Percentiles rank a stretch among this genome's conserved stretches.
Conservation (phyloP, 768 basidiomycete genomes). For the Trametes cinnabarina region DNA sequence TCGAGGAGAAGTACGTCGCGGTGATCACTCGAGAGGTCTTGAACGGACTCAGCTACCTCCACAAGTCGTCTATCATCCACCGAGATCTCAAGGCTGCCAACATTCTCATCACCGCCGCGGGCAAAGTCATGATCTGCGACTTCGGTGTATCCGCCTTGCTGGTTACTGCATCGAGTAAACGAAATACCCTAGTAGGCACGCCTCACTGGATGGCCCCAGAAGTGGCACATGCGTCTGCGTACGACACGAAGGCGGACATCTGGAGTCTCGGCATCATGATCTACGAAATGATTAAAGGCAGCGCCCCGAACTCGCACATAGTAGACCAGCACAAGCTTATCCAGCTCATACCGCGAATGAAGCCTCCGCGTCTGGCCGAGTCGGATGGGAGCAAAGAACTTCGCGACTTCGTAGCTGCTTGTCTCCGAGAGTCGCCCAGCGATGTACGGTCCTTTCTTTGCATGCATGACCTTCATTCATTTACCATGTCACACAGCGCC, state of each 20-base stretch:
- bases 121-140: constrained; percentile 95
- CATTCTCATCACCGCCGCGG: constrained; percentile 81
- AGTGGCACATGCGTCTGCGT: constrained; percentile 87
- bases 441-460: constrained; percentile 52
- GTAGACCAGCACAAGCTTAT: constrained; percentile 81
- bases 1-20: constrained; percentile 89
- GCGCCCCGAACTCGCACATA: constrained; percentile 87
- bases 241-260: constrained; percentile 97
- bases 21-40: constrained; percentile 90
- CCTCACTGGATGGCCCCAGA: constrained; percentile 99
- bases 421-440: constrained; percentile 75
- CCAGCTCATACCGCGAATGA: constrained; percentile 81
- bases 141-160: constrained; percentile 97
- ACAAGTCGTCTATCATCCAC: constrained; percentile 93
- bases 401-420: constrained; percentile 82
- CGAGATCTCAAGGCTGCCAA: constrained; percentile 98
- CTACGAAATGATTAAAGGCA: constrained; percentile 96
- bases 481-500: constrained; percentile 50
- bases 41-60: constrained; percentile 82
- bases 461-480: background rate
- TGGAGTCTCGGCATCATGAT: constrained; percentile 97
- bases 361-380: constrained; percentile 79
- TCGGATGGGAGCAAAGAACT: constrained; percentile 80
- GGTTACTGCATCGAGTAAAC: constrained; percentile 79
- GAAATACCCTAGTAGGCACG: constrained; percentile 95